phyloP scores from a whole-genome alignment of 2,329 filamentous ascomycete genomes.

The Cordyceps cicadae region DNA sequence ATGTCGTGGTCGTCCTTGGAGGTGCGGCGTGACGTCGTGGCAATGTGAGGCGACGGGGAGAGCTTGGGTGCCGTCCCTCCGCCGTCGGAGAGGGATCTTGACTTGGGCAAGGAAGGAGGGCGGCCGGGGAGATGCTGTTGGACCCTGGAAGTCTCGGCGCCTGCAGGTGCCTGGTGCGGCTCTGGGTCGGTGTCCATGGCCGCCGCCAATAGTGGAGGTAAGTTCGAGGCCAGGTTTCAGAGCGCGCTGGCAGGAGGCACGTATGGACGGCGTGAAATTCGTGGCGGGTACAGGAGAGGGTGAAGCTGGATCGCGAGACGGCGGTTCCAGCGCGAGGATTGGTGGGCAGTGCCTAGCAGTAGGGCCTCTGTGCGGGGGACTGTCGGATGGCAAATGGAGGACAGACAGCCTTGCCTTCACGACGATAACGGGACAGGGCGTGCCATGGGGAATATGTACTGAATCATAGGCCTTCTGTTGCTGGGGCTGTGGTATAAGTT shows the following conservation, averaged over 20 bases:
- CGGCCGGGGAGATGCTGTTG: conserved; percentile 17
- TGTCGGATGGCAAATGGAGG: background rate
- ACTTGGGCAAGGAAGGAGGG: conserved; percentile 40
- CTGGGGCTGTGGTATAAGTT: background rate
- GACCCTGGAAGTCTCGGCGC: conserved; percentile 5
- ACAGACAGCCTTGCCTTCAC: background rate
- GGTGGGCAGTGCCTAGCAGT: background rate
- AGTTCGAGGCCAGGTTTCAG: background rate
- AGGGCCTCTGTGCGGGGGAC: background rate
- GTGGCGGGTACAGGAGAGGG: background rate
- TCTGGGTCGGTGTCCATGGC: conserved; percentile 9
- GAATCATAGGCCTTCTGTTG: background rate
- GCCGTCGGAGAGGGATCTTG: conserved; percentile 59
- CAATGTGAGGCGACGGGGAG: conserved; percentile 50
- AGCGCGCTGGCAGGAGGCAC: background rate
- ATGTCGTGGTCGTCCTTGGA: conserved; percentile 62
- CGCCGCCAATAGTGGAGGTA: background rate
- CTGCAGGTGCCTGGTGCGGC: conserved; percentile 5
- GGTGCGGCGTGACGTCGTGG: conserved; percentile 44
- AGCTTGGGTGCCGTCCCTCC: conserved; percentile 46
- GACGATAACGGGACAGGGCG: background rate
- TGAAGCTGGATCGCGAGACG: background rate
- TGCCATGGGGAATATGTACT: background rate
- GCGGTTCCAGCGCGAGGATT: background rate
- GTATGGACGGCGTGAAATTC: background rate